Base-by-base conservation (phyloP, 2,329 filamentous ascomycete species). In the Sporothrix mexicana region DNA sequence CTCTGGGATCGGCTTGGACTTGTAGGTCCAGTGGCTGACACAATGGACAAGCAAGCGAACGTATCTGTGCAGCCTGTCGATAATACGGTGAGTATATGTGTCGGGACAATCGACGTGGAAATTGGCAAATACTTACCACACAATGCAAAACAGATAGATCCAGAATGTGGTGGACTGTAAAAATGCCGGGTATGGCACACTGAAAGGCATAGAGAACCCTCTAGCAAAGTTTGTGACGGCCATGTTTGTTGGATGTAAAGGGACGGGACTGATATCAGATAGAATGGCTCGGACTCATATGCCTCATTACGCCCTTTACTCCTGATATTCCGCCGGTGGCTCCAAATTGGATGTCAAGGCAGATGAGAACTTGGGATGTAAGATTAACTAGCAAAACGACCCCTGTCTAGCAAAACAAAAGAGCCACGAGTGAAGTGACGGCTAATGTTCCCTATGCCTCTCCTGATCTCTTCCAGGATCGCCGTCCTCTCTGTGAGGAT, bases 11-110 rank as follows among this genome's bases (percentile, higher is more conserved):
- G 92, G 92, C 75, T 94, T 93, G 36, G 95, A 94, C 81, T 90
- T 92, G 84, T 97, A 97, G 12, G 86, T 86, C 92, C 93, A 96
- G 80, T 97, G 95, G 78, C 93, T 94, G 78, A 93, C 84, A 78
- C 93, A 90, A 80, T 98, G 96, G 77, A 97, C 91, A 77, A 97
- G 85, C 77, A 97, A 87, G 76, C 95, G 92, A 74, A 94, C 79
- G 83, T 98, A 98, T 77, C 95, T 92, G 85, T 97, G 94, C 74
- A 95, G 79, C 90, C 95, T 97, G 69, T 20, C 45, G 13, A 13
- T 4, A 6, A 30, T 23, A 45, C 3, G 13, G 67, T 72, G 23
- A 59, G 66, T 23, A 30, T 23, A 23, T 7, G 10, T 25, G 13
- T 43, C 45, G 30, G 30, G 30, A 13, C 7, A 8, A 17, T 9